These are phyloP conservation scores for Medicago lupulina DNA, from an alignment of 306 rosid genomes.

Conservation along the genomic window DNA sequence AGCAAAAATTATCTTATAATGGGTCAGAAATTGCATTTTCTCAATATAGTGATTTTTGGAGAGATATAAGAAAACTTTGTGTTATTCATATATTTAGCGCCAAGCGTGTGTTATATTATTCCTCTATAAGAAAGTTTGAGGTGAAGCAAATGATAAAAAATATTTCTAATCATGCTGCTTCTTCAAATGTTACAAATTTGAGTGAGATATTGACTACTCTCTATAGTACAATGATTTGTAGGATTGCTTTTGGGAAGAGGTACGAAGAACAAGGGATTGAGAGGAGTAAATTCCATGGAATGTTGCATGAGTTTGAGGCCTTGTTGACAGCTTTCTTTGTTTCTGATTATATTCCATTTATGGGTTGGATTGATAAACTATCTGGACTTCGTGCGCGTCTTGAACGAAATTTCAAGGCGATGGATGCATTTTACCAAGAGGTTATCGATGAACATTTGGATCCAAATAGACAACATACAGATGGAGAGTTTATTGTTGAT, in stretches of 20 bases:
- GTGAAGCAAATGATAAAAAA: constrained; percentile 12
- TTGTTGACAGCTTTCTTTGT: constrained; percentile 9
- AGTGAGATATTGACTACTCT: constrained; percentile 30
- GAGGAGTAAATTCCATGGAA: constrained; percentile 31
- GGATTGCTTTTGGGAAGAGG: constrained; percentile 52
- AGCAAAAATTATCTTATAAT: constrained; percentile 47
- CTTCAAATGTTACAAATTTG: constrained; percentile 15
- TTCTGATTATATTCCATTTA: constrained; percentile 45
- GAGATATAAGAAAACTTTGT: constrained; percentile 49
- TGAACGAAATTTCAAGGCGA: constrained; percentile 30
- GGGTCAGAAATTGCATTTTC: constrained; percentile 45
- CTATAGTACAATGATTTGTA: constrained; percentile 37
- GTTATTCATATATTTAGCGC: constrained; percentile 44
- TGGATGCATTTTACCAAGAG: constrained; percentile 50
- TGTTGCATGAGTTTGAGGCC: constrained; percentile 37
- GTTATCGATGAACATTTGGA: constrained; percentile 42
- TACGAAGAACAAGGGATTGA: constrained; percentile 20
- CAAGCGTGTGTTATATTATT: constrained; percentile 32
- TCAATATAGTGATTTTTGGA: constrained; percentile 49
- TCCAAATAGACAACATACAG: not conserved
- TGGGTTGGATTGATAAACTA: constrained; percentile 55
- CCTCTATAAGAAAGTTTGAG: constrained; percentile 11
- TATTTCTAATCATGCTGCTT: constrained; percentile 2
- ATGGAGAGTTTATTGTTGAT: constrained; percentile 33
- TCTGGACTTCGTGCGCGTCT: constrained; percentile 31